Evolutionary conservation across 192 early-diverging fungal genomes (phyloP), one percentile per base, ranked within the genome.

Genomic region (Lobosporangium transversale): DNA sequence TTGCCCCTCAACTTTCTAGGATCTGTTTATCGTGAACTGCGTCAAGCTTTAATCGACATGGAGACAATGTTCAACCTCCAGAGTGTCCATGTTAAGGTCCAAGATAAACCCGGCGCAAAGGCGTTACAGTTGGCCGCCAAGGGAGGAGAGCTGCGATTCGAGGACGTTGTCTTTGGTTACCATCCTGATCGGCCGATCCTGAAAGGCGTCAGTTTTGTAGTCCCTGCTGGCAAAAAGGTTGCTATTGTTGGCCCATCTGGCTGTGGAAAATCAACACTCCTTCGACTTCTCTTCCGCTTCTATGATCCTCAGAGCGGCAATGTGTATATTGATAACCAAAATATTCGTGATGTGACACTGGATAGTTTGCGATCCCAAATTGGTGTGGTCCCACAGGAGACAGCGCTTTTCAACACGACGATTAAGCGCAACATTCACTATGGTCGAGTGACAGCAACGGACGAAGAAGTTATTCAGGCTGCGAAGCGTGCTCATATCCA

Each of bases 1-100:
- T 84, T 98, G 78, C 98, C 98, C 20, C 85, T 99, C 15, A 98
- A 99, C 84, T 99, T 99, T 74, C 78, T 99, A 55, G 98, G 98
- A 29, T 93, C 94, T 21, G 96, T 99, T 8, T 99, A 99, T 70
- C 90, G 98, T 59, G 98, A 99, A 81, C 88, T 96, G 43, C 88
- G 92, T 54, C 98, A 99, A 81, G 91, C 91, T 14, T 81, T 99
- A 33, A 90, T 97, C 36, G 98, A 99, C 62, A 98, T 99, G 97
- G 96, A 98, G 44, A 87, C 91, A 31, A 91, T 99, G 89, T 98
- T 99, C 76, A 86, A 87, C 40, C 86, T 99, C 21, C 88, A 92
- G 51, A 83, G 87, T 10, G 62, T 80, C 23, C 40, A 79, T 30
- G 73, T 78, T 29, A 74, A 70, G 56, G 71, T 85, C 30, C 47